These are phyloP conservation scores for Durusdinium trenchii DNA, from an alignment of 73 alveolate genomes.

Conservation along the genomic window DNA sequence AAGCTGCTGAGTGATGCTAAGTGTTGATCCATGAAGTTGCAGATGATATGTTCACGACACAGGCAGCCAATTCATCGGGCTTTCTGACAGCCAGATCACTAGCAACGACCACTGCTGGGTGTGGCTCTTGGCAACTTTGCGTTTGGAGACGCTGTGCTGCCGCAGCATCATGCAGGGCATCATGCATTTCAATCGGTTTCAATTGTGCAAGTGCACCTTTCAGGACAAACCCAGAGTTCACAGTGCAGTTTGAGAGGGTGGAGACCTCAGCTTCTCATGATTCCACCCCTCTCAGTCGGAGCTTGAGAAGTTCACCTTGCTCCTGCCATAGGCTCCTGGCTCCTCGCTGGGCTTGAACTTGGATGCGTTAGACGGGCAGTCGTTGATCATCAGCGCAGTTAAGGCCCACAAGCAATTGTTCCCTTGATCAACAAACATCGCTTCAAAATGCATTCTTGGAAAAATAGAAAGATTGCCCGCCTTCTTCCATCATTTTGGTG, in stretches of 20 bases:
- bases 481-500: not conserved
- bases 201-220: too few relatives aligned
- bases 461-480: not conserved
- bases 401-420: not conserved
- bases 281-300: not conserved
- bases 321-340: slow-evolving; percentile 57
- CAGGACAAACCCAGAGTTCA: slow-evolving; percentile 81
- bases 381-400: slow-evolving; percentile 72
- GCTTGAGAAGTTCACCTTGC: not conserved
- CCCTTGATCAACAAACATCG: too few relatives aligned
- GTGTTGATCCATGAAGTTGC: not conserved
- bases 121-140: not conserved
- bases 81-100: slow-evolving; percentile 83
- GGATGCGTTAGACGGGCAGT: slow-evolving; percentile 90
- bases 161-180: too few relatives aligned
- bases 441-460: not conserved
- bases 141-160: too few relatives aligned
- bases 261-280: not conserved
- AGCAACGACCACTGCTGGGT: slow-evolving; percentile 91
- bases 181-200: too few relatives aligned
- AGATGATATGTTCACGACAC: not conserved
- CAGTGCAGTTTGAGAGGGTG: slow-evolving; percentile 70
- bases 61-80: slow-evolving; percentile 71
- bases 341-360: slow-evolving; percentile 86
- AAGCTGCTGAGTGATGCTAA: slow-evolving; percentile 1